Base-by-base conservation (phyloP, 2,329 filamentous ascomycete species). In the Aureobasidium sp. region DNA sequence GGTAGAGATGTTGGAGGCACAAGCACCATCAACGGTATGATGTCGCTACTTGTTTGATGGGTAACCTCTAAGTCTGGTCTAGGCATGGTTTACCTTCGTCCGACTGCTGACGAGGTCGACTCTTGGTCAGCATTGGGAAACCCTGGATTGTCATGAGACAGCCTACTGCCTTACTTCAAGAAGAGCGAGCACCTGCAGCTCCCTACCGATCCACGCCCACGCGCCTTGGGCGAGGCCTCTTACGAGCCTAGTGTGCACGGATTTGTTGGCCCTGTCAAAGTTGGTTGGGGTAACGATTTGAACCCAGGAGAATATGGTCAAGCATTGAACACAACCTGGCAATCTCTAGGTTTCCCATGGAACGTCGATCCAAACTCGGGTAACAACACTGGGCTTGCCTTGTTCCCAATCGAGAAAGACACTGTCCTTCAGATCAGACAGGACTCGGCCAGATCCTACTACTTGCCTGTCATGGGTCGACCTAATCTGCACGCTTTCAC, bases 401-500 rank as follows among this genome's bases (percentile, higher is more conserved):
- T 72, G 67, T 64, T 69, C 69, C 50, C 69, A 66, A 2, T 65
- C 72, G 10, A 69, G 65, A 17, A 61, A 64, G 3, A 67, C 69
- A 15, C 58, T 65, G 50, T 63, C 69, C 9, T 67, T 62, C 66
- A 70, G 62, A 69, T 69, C 62, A 65, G 73, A 55, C 67, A 69
- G 35, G 74, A 75, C 60, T 67, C 72, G 11, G 72, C 71, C 11
- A 61, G 71, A 60, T 71, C 67, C 0, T 75, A 74, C 65, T 73
- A 72, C 27, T 67, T 69, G 47, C 68, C 71, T n/a, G 71, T 71
- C 46, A 64, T 67, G 1, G 43, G 63, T 1, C 71, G 78, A 9
- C 65, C 70, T 2, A 82, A 82, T 62, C 67, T 83, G 2, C 68
- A 72, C n/a, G 67, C 82, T 1, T 66, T 81, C 5, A 77, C 76